Evolutionary conservation across 2,329 filamentous ascomycete species (phyloP), one percentile per base, ranked within the genome.

Genomic region (Botrytis squamosa): DNA sequence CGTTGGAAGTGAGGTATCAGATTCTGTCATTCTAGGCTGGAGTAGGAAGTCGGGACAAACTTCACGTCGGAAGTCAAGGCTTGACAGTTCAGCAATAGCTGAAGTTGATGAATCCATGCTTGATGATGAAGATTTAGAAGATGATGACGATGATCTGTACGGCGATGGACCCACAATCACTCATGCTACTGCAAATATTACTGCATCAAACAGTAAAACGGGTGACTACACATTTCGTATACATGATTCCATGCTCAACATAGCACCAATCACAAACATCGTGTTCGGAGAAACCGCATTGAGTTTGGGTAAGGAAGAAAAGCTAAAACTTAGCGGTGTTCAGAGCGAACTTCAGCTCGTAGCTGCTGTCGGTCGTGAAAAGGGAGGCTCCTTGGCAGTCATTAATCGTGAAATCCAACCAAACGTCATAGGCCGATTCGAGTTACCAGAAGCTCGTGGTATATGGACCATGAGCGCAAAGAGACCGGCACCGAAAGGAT

Each of bases 1-100:
- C 80, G 83, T 97, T 38, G 96, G 95, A 20, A 97, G 93, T 79
- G 93, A 97, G 80, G 89, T 91, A 72, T 88, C 90, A 14, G 93
- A 98, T 77, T 97, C 95, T 0, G 82, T 93, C 1, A 86, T 99
- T 6, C 81, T 99, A 40, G 91, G 93, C 36, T 98, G 94, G 92
- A 90, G 88, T 55, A 88, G 88, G 75, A 92, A 91, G 77, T 87
- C 90, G 71, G 83, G 85, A 18, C 88, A 90, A 75, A 78, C 85
- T 4, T 88, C 88, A 69, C 91, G 90, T 78, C 92, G 89, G 77
- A 90, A 90, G 77, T 86, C 88, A 38, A 88, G 90, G 10, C 79
- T 88, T 6, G 90, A 91, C 67, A 72, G 80, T 9, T 76, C 80
- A 59, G 76, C 66, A 42, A 57, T 42, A 25, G 49, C 84, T 22